Evolutionary conservation across 768 basidiomycete species (phyloP).

Genomic region (Amanita phalloides): DNA sequence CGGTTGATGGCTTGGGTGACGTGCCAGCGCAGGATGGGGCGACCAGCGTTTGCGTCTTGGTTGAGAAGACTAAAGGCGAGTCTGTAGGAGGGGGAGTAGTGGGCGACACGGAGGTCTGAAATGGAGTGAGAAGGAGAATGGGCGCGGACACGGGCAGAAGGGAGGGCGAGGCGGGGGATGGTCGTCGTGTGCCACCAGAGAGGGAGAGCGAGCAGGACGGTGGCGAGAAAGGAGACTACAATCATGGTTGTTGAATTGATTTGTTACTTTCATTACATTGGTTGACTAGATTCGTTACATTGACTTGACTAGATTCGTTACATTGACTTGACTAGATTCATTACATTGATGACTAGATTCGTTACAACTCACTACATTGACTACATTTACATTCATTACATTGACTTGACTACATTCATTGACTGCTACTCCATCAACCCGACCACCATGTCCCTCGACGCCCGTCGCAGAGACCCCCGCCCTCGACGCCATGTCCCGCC

Average conservation of each 20-base stretch:
- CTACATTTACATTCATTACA: not conserved
- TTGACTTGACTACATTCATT: not conserved
- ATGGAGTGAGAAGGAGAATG: slow-evolving; percentile 19
- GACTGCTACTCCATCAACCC: not conserved
- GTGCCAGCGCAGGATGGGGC: slow-evolving; percentile 60
- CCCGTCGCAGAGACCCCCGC: slow-evolving; percentile 20
- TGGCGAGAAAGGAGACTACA: slow-evolving; percentile 45
- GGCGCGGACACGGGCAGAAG: slow-evolving; percentile 44
- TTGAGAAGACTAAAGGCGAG: slow-evolving; percentile 91
- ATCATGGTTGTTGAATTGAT: too few species aligned
- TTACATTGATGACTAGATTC: too few species aligned
- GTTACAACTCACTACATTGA: too few species aligned
- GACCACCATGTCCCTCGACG: too few species aligned
- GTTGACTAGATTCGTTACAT: not conserved
- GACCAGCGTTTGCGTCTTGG: slow-evolving; percentile 70
- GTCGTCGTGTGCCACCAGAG: slow-evolving; percentile 93
- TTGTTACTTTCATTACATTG: too few species aligned
- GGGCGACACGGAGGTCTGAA: slow-evolving; percentile 32
- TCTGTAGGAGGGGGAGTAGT: slow-evolving; percentile 75
- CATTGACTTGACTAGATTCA: not conserved
- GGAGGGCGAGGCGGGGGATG: slow-evolving; percentile 73
- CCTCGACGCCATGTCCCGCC: slow-evolving; percentile 39
- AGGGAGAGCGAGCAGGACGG: slow-evolving; percentile 71
- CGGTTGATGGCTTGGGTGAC: slow-evolving; percentile 51
- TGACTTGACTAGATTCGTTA: too few species aligned